Conservation (phyloP, 179 eudicot species). For the Nepenthes alata region DNA sequence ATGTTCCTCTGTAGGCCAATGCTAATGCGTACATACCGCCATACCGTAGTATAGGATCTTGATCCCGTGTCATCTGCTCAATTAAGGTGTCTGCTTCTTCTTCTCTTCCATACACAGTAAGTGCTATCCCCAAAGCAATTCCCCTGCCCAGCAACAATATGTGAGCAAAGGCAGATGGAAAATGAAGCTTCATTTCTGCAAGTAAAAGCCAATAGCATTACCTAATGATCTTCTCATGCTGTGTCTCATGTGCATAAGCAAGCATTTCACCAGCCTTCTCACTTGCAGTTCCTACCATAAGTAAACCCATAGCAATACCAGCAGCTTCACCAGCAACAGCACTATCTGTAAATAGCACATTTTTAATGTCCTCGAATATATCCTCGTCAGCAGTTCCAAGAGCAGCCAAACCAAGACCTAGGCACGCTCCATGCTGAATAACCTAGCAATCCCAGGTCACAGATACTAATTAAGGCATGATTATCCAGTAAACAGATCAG, state of each 20-base stretch:
- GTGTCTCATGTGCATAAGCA: slow-evolving; percentile 94
- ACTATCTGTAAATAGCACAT: slow-evolving; percentile 78
- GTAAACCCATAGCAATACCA: slow-evolving; percentile 85
- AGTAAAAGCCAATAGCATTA: slow-evolving; percentile 15
- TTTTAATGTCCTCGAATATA: slow-evolving; percentile 74
- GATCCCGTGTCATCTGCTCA: slow-evolving; percentile 97
- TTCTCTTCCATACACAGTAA: slow-evolving; percentile 94
- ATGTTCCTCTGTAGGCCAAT: slow-evolving; percentile 91
- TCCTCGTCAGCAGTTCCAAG: slow-evolving; percentile 97
- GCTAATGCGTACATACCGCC: slow-evolving; percentile 99
- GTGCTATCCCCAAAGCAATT: slow-evolving; percentile 86
- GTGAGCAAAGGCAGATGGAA: slow-evolving; percentile 3
- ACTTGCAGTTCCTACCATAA: slow-evolving; percentile 94
- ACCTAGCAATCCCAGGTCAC: slow-evolving; percentile 35
- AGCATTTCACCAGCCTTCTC: slow-evolving; percentile 97
- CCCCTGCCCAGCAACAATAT: slow-evolving; percentile 44
- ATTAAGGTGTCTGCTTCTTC: slow-evolving; percentile 94
- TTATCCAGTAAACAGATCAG: background rate
- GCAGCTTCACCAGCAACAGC: slow-evolving; percentile 99
- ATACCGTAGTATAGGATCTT: slow-evolving; percentile 89
- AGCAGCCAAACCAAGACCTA: slow-evolving; percentile 93
- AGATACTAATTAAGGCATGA: background rate
- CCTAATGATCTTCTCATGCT: slow-evolving; percentile 98
- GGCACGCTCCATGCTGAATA: slow-evolving; percentile 95
- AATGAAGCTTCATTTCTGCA: background rate